A percentile compares a stretch with the other conserved stretches of the same genome.
Evolutionary conservation across 208 protist genomes (phyloP).

Genomic region (Trypanosoma theileri): DNA sequence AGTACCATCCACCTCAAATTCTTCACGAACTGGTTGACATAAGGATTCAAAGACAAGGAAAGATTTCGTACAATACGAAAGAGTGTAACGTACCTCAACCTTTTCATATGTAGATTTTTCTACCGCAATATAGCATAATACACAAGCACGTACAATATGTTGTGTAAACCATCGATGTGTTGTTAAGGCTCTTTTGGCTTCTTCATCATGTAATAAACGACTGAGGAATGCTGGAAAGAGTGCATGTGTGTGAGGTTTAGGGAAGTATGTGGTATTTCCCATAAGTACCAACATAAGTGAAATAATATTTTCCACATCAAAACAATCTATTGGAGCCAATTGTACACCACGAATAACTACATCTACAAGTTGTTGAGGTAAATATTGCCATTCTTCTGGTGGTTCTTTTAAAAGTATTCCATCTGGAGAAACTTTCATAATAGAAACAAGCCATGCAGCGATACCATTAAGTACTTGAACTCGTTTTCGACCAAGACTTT

Average conservation of each 20-base stretch:
- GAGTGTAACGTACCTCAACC: constrained; percentile 81
- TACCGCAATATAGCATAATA: constrained; percentile 89
- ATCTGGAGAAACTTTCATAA: constrained; percentile 56
- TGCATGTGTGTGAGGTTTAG: constrained; percentile 88
- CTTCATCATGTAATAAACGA: constrained; percentile 52
- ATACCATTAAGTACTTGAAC: constrained; percentile 72
- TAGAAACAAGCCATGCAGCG: constrained; percentile 72
- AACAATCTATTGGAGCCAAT: constrained; percentile 53
- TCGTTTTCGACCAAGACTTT: constrained; percentile 41
- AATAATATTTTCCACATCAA: constrained; percentile 67
- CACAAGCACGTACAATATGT: constrained; percentile 80
- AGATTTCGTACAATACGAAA: constrained; percentile 72
- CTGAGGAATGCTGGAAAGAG: constrained; percentile 76
- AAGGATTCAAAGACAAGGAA: constrained; percentile 70
- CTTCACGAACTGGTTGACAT: constrained; percentile 68
- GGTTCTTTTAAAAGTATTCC: constrained; percentile 49
- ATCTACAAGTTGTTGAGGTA: constrained; percentile 87
- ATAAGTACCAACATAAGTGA: constrained; percentile 88
- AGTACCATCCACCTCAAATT: constrained; percentile 66
- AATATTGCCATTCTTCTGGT: constrained; percentile 69
- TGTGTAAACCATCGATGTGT: constrained; percentile 77
- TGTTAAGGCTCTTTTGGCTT: constrained; percentile 54
- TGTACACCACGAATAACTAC: constrained; percentile 63
- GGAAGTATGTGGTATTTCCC: constrained; percentile 88
- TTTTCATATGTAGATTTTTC: constrained; percentile 87